These are phyloP conservation scores for Linnemannia elongata DNA, from an alignment of 192 early-diverging fungal species.

Conservation along the genomic window DNA sequence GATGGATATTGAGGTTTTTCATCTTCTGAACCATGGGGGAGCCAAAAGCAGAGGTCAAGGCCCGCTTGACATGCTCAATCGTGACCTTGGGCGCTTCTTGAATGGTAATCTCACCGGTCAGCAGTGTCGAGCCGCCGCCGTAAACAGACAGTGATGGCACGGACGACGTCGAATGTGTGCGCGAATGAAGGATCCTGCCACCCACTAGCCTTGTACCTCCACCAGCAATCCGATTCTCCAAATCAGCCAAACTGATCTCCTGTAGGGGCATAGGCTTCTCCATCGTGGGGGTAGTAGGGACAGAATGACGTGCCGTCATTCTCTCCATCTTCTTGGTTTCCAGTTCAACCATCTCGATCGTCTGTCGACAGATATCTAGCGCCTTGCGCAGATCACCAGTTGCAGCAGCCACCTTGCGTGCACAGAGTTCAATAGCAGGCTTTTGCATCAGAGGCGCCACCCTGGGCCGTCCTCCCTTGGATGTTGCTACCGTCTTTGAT, in stretches of 20 bases:
- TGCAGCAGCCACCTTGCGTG: constrained; percentile 86
- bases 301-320: constrained; percentile 45
- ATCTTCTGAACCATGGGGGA: constrained; percentile 73
- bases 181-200: background rate
- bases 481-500: background rate
- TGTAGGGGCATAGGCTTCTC: constrained; percentile 17
- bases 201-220: background rate
- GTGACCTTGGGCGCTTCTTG: constrained; percentile 76
- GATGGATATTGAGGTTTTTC: constrained; percentile 80
- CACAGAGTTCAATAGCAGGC: constrained; percentile 89
- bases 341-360: constrained; percentile 84
- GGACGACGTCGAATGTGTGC: constrained; percentile 8
- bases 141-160: constrained; percentile 3
- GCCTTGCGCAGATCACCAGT: constrained; percentile 86
- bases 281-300: background rate
- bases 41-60: constrained; percentile 71
- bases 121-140: background rate
- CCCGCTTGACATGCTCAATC: constrained; percentile 81
- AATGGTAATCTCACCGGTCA: constrained; percentile 19
- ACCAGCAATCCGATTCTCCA: constrained; percentile 36
- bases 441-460: constrained; percentile 76
- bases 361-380: constrained; percentile 85
- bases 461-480: background rate
- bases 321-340: constrained; percentile 65
- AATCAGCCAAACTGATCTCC: constrained; percentile 31